phyloP scores from a whole-genome alignment of 768 basidiomycete genomes.

The Hypholoma fasciculare region DNA sequence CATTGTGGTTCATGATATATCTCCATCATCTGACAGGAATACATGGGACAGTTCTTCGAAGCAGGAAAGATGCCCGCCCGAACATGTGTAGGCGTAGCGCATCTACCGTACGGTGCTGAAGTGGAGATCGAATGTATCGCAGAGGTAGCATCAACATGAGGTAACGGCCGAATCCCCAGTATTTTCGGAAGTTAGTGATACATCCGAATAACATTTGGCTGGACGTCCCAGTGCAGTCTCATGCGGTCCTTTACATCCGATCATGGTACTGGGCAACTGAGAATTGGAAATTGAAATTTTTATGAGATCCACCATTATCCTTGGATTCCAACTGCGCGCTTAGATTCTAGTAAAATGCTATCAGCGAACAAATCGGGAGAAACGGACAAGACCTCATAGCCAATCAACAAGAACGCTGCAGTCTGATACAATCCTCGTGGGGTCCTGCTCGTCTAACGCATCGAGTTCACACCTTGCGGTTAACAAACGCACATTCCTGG shows the following conservation, averaged over 20 bases:
- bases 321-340: no score
- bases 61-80: constrained; percentile 48
- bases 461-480: constrained; percentile 62
- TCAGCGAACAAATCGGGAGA: no score
- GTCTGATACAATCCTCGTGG: constrained; percentile 61
- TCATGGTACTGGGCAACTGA: no score
- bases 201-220: no score
- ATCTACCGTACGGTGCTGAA: constrained; percentile 51
- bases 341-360: no score
- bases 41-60: constrained; percentile 43
- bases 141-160: constrained; percentile 17
- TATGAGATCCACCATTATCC: no score
- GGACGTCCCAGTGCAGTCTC: no score
- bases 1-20: background rate
- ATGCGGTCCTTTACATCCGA: no score
- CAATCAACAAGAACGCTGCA: constrained; percentile 86
- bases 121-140: constrained; percentile 67
- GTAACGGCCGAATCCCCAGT: background rate
- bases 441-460: constrained; percentile 46
- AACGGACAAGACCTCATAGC: constrained; percentile 55
- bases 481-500: constrained; percentile 50
- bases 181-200: background rate
- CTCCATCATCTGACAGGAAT: background rate
- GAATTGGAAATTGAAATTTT: no score
- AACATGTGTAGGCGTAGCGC: constrained; percentile 57